Evolutionary conservation across 202 grass and related monocot species (phyloP), one percentile per base, ranked within the genome.

Genomic region (Bolboschoenoplectus hybrid): DNA sequence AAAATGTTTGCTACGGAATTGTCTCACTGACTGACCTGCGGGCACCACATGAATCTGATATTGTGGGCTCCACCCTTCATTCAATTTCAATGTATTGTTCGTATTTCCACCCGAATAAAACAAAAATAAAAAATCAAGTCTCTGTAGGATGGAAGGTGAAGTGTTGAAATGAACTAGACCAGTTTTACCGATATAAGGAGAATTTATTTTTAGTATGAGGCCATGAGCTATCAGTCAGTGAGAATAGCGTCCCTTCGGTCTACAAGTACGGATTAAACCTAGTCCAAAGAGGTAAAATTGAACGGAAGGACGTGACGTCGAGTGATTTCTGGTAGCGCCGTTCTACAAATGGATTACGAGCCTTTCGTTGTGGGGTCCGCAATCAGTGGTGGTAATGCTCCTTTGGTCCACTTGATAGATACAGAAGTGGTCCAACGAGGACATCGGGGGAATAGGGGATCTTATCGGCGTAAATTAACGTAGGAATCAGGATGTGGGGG

Each of bases 341-440:
- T 72, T 72, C 68, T 52, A 75, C 46, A 3, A 72, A 73, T 64
- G 5, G 52, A 67, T 49, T 5, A 7, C 5, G 60, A 55, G 63
- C 81, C 80, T 50, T 44, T 82, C 61, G 38, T 34, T 81, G 9
- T 49, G 80, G 80, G 80, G 1, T 41, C 80, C 20, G 8, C 20
- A 64, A 40, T 19, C 81, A 70, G 81, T 84, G 41, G 66, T 17
- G 17, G 35, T 79, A 57, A 58, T 79, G 11, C 57, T 36, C 10
- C 1, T 49, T 35, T 83, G 81, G 81, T 83, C 81, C 63, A 83
- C 62, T 17, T 69, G 82, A 84, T 40, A 60, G 75, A 57, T 60
- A 60, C 51, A 41, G 38, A 41, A 79, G 75, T 2, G 51, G 55
- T 79, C 75, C 75, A 55, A 60, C 52, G 36, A 79, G 46, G 52